A percentile compares a stretch with the other conserved stretches of the same genome.
phyloP scores from a whole-genome alignment of 129 eudicot genomes.

The Ambrosia artemisiifolia region DNA sequence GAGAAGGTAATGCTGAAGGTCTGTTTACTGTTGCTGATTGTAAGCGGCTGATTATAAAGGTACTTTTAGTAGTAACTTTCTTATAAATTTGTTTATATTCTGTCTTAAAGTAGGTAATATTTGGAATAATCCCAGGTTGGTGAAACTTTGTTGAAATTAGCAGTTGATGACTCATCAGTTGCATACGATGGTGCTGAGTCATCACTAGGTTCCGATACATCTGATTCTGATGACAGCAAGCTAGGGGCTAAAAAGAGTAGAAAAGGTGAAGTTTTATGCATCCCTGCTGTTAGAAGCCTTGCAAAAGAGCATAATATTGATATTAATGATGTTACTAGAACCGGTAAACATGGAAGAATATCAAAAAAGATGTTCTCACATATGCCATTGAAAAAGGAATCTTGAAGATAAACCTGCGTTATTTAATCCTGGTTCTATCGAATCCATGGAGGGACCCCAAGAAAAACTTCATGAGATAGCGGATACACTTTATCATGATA shows the following conservation, averaged over 20 bases:
- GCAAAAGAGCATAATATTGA: slow-evolving; percentile 67
- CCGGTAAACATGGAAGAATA: slow-evolving; percentile 82
- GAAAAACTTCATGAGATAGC: slow-evolving; percentile 36
- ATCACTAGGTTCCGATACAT: slow-evolving; percentile 13
- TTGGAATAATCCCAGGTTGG: too few species aligned
- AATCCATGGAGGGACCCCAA: slow-evolving; percentile 36
- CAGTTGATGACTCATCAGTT: slow-evolving; percentile 43
- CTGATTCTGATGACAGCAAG: slow-evolving; percentile 28
- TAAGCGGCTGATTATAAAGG: too few species aligned
- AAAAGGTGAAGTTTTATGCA: slow-evolving; percentile 53
- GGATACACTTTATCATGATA: slow-evolving; percentile 54
- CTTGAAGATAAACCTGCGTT: slow-evolving; percentile 33
- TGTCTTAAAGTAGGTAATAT: too few species aligned
- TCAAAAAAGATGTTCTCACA: slow-evolving; percentile 63
- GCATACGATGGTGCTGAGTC: slow-evolving; percentile 18
- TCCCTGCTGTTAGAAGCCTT: slow-evolving; percentile 83
- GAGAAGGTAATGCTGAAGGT: too few species aligned
- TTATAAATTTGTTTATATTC: too few species aligned
- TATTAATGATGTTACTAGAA: slow-evolving; percentile 60
- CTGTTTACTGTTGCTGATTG: too few species aligned
- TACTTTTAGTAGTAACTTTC: too few species aligned
- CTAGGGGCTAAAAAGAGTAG: slow-evolving; percentile 17
- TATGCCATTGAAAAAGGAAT: slow-evolving; percentile 51
- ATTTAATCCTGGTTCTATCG: slow-evolving; percentile 25
- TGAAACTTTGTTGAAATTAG: slow-evolving; percentile 74